Conservation (phyloP, 2,329 filamentous ascomycete genomes). For the Cladophialophora exuberans region DNA sequence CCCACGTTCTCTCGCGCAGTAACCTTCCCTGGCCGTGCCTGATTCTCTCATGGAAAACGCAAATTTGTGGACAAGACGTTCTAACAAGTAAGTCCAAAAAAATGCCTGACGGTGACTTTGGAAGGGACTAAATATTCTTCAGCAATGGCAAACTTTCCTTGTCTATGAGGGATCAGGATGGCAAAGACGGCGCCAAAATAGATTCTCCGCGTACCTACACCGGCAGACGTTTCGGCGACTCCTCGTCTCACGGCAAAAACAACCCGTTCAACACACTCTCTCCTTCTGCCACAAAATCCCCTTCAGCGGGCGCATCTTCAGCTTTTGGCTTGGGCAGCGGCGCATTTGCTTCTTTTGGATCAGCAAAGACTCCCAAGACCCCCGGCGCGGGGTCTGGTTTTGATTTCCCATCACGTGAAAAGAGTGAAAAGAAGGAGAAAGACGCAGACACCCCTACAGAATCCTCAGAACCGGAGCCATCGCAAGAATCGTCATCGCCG, state of each 20-base stretch:
- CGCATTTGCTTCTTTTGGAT: constrained; percentile 93
- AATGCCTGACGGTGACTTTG: not conserved
- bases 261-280: constrained; percentile 80
- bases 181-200: constrained; percentile 59
- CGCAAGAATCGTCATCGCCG: constrained; percentile 38
- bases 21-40: constrained; percentile 5
- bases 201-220: constrained; percentile 65
- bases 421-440: constrained; percentile 68
- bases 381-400: constrained; percentile 69
- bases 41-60: constrained; percentile 51
- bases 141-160: constrained; percentile 91
- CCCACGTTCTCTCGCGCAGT: not conserved
- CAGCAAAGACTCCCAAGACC: constrained; percentile 84
- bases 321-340: constrained; percentile 94
- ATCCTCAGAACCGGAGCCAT: constrained; percentile 45
- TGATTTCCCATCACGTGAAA: constrained; percentile 73
- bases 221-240: constrained; percentile 74
- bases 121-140: constrained; percentile 35
- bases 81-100: constrained; percentile 44
- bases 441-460: constrained; percentile 41
- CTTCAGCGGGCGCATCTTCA: constrained; percentile 76
- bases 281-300: constrained; percentile 71
- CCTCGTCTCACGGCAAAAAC: constrained; percentile 70
- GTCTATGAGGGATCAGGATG: constrained; percentile 67
- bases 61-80: constrained; percentile 54